Evolutionary conservation across 495 filamentous ascomycete genomes (phyloP).

Genomic region (Bombardia bombarda): DNA sequence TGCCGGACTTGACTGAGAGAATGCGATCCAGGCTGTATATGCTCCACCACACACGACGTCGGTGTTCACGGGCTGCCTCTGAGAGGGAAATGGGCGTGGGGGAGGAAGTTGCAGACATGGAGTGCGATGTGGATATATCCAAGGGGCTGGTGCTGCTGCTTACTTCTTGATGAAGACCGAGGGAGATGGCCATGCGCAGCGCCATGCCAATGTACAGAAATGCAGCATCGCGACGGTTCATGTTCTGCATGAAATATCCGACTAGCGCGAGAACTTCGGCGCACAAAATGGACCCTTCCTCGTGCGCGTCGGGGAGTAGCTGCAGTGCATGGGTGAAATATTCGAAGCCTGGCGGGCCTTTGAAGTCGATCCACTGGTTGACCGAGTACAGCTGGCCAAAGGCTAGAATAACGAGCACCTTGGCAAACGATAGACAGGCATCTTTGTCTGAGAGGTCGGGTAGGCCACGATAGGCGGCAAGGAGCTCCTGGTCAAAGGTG

Average conservation of each 20-base stretch:
- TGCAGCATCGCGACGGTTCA: constrained; percentile 42
- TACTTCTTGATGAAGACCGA: constrained; percentile 44
- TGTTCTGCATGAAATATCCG: constrained; percentile 46
- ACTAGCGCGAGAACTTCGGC: constrained; percentile 44
- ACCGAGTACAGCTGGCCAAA: constrained; percentile 46
- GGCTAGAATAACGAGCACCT: constrained; percentile 39
- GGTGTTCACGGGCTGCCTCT: constrained; percentile 27
- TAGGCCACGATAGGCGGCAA: constrained; percentile 25
- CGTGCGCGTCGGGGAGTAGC: constrained; percentile 42
- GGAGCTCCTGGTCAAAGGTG: constrained; percentile 36
- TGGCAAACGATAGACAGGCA: constrained; percentile 19
- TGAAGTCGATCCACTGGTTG: constrained; percentile 42
- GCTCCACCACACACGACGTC: constrained; percentile 45
- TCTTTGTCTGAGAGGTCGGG: constrained; percentile 17
- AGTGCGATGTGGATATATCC: too few species aligned
- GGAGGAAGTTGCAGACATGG: too few species aligned
- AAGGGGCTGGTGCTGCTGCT: too few species aligned
- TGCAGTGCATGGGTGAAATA: constrained; percentile 41
- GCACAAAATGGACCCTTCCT: constrained; percentile 42
- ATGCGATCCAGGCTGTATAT: constrained; percentile 45
- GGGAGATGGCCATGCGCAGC: constrained; percentile 42
- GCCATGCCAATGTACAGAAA: constrained; percentile 45
- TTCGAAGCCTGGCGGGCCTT: constrained; percentile 42
- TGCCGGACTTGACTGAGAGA: constrained; percentile 41
- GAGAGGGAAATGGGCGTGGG: background rate